These are phyloP conservation scores for Stephania japonica DNA, from an alignment of 164 flowering plant species.

Conservation along the genomic window DNA sequence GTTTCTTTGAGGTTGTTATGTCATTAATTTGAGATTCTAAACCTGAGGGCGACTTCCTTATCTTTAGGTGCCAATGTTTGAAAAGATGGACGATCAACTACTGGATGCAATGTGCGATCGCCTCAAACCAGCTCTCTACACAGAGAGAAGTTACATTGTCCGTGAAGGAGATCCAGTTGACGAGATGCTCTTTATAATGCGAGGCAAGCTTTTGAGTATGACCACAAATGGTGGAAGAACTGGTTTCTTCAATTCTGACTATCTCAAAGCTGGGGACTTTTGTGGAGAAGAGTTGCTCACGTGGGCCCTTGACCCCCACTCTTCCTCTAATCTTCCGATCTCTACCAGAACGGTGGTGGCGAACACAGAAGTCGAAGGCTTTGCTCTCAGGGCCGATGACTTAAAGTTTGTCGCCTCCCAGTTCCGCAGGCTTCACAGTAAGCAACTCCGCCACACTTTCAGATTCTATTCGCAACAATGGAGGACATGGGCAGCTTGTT, in stretches of 20 bases:
- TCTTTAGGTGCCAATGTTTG: slow-evolving; percentile 86
- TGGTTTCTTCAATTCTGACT: slow-evolving; percentile 79
- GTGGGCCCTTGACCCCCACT: slow-evolving; percentile 89
- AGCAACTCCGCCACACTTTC: slow-evolving; percentile 85
- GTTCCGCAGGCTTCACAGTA: slow-evolving; percentile 84
- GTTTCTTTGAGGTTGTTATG: too few species aligned
- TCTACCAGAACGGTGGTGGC: slow-evolving; percentile 87
- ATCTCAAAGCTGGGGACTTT: slow-evolving; percentile 83
- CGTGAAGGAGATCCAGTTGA: slow-evolving; percentile 97
- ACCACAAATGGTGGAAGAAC: slow-evolving; percentile 95
- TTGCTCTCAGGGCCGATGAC: slow-evolving; percentile 79
- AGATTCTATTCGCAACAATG: slow-evolving; percentile 90
- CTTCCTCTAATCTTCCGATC: slow-evolving; percentile 74
- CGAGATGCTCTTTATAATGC: slow-evolving; percentile 88
- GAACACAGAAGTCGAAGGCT: slow-evolving; percentile 77
- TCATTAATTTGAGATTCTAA: not conserved
- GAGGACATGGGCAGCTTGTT: slow-evolving; percentile 98
- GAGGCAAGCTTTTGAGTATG: slow-evolving; percentile 66
- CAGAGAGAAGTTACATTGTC: slow-evolving; percentile 66
- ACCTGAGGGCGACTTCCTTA: not conserved
- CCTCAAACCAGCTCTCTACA: slow-evolving; percentile 79
- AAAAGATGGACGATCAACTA: slow-evolving; percentile 87
- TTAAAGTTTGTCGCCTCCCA: slow-evolving; percentile 83
- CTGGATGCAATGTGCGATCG: slow-evolving; percentile 92
- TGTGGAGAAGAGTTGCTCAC: slow-evolving; percentile 97